phyloP scores from a whole-genome alignment of 192 early-diverging fungal species.

The Rhizophlyctis rosea region DNA sequence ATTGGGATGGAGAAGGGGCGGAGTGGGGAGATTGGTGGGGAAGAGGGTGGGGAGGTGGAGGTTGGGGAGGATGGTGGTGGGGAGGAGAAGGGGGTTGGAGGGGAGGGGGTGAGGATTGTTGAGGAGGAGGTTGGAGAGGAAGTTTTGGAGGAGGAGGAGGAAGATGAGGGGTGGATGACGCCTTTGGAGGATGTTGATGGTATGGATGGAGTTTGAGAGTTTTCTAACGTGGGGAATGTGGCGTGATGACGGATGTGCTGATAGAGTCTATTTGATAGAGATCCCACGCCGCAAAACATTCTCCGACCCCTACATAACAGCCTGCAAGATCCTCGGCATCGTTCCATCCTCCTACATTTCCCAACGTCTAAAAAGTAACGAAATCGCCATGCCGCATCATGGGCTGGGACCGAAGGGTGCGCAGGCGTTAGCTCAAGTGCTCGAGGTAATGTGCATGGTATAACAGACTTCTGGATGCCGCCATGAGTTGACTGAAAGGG shows the following conservation, averaged over 20 bases:
- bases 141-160: slow-evolving; percentile 1
- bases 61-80: neutral
- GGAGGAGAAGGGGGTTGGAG: neutral
- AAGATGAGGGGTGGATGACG: slow-evolving; percentile 17
- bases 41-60: neutral
- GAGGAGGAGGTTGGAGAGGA: neutral
- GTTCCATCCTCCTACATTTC: slow-evolving; percentile 44
- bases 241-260: neutral
- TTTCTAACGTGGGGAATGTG: neutral
- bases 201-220: neutral
- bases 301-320: slow-evolving; percentile 35
- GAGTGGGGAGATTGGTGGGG: neutral
- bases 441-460: slow-evolving; percentile 32
- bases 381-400: slow-evolving; percentile 44
- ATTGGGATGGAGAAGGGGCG: neutral
- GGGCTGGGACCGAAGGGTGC: slow-evolving; percentile 50
- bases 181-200: slow-evolving; percentile 30
- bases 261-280: neutral
- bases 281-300: slow-evolving; percentile 31
- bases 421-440: slow-evolving; percentile 43
- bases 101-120: neutral
- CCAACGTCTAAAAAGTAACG: slow-evolving; percentile 16
- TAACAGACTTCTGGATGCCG: neutral
- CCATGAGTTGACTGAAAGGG: neutral
- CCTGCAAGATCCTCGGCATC: slow-evolving; percentile 45